These are phyloP conservation scores for Arthroderma sp. DNA, from an alignment of 2,329 filamentous ascomycete genomes.

Conservation along the genomic window DNA sequence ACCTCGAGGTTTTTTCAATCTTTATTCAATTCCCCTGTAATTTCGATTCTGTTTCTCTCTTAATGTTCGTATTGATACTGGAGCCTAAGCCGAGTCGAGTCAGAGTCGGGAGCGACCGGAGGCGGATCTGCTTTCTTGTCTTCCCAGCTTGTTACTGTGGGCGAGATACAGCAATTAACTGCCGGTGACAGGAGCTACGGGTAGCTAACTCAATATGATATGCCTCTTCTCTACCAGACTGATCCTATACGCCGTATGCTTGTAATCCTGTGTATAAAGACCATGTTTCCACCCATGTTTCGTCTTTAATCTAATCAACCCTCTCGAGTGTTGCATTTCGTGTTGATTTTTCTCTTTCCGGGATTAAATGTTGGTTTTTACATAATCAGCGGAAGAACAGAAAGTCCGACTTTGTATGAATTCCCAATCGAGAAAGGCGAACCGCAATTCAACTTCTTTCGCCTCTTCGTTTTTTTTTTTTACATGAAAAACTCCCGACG, in stretches of 20 bases:
- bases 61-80: constrained; percentile 2
- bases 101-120: no score
- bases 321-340: background rate
- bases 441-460: background rate
- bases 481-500: no score
- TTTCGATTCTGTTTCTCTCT: background rate
- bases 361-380: background rate
- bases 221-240: no score
- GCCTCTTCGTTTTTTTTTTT: no score
- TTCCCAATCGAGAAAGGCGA: constrained; percentile 5
- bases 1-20: background rate
- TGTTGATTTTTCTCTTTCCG: background rate
- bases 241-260: no score
- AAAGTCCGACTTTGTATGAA: background rate
- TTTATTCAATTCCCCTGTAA: background rate
- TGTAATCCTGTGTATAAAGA: no score
- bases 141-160: background rate
- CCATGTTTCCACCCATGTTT: no score
- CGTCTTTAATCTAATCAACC: no score
- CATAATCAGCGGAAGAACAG: background rate
- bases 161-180: background rate
- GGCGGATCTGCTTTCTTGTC: background rate
- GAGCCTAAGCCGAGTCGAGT: background rate
- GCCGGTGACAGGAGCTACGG: no score
- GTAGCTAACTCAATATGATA: background rate